These are phyloP conservation scores for Conticribra guillardii DNA, from an alignment of 108 stramenopile genomes.

Conservation along the genomic window DNA sequence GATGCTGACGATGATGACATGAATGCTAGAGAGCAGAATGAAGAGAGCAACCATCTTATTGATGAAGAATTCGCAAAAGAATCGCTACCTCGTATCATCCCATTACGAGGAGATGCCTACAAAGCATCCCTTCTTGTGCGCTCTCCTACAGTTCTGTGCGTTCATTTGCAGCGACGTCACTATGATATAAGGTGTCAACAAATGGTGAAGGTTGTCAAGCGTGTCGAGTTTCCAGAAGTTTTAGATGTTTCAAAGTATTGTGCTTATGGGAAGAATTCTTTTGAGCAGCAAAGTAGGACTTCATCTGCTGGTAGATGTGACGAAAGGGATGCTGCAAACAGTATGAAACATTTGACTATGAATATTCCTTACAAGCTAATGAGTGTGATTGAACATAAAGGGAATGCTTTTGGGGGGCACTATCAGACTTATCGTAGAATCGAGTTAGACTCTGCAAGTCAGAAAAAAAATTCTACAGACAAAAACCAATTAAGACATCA, in stretches of 20 bases:
- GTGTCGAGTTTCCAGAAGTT: slow-evolving; percentile 65
- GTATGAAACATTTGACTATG: no score
- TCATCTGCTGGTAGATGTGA: slow-evolving; percentile 2
- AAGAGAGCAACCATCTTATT: slow-evolving; percentile 41
- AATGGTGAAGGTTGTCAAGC: slow-evolving; percentile 70
- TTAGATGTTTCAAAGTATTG: slow-evolving; percentile 69
- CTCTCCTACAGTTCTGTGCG: slow-evolving; percentile 68
- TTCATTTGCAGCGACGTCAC: slow-evolving; percentile 85
- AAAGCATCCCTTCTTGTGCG: slow-evolving; percentile 77
- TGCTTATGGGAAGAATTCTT: slow-evolving; percentile 59
- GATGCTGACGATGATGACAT: slow-evolving; percentile 48
- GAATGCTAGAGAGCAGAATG: slow-evolving; percentile 29
- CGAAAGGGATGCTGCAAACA: slow-evolving; percentile 35
- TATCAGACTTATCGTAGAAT: slow-evolving; percentile 73
- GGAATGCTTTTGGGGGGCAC: slow-evolving; percentile 76
- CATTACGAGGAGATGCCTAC: slow-evolving; percentile 56
- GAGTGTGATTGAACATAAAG: slow-evolving; percentile 82
- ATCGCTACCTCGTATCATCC: slow-evolving; percentile 5
- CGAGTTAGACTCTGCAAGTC: no score
- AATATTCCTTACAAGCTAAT: slow-evolving; percentile 58
- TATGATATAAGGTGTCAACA: slow-evolving; percentile 58
- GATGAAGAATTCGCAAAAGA: slow-evolving; percentile 12
- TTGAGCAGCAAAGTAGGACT: slow-evolving; percentile 19
- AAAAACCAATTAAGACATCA: no score
- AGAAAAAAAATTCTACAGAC: no score